phyloP scores from a whole-genome alignment of 73 alveolate species.

The Paramecium tetraurelia region DNA sequence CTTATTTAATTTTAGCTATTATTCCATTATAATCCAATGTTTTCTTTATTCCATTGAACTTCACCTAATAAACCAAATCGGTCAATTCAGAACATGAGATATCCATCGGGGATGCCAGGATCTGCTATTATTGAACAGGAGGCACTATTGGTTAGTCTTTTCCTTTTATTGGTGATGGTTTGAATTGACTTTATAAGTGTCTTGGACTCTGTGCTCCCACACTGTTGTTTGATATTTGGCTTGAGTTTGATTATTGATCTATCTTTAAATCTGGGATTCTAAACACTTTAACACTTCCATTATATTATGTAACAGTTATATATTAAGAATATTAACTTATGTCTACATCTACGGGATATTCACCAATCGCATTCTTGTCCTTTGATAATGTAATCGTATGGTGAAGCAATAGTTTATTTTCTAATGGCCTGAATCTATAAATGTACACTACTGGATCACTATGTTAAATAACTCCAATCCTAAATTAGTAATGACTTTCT shows the following conservation, averaged over 20 bases:
- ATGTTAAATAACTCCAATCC: conserved; percentile 4
- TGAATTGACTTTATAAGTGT: not conserved
- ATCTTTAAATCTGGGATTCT: conserved; percentile 48
- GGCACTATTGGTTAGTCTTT: not conserved
- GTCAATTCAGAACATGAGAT: conserved; percentile 2
- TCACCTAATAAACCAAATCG: conserved; percentile 1
- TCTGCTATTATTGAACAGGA: not conserved
- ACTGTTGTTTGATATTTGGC: not conserved
- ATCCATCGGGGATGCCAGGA: conserved; percentile 1
- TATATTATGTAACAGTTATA: conserved; percentile 39
- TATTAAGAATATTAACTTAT: conserved; percentile 39
- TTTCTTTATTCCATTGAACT: conserved; percentile 51
- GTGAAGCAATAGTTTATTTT: conserved; percentile 43
- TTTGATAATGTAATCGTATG: conserved; percentile 43
- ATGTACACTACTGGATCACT: conserved; percentile 48
- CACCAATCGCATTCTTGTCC: not conserved
- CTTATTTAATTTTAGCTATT: conserved; percentile 53
- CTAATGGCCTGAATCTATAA: conserved; percentile 24
- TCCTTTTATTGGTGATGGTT: conserved; percentile 1
- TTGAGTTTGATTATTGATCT: not conserved
- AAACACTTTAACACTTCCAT: conserved; percentile 48
- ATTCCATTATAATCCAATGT: conserved; percentile 41
- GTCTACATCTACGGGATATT: conserved; percentile 42
- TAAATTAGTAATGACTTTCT: not conserved
- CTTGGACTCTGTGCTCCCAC: conserved; percentile 5